Evolutionary conservation across 805 yeast species (phyloP), one percentile per base, ranked within the genome.

Genomic region (Clavispora carvajalis): DNA sequence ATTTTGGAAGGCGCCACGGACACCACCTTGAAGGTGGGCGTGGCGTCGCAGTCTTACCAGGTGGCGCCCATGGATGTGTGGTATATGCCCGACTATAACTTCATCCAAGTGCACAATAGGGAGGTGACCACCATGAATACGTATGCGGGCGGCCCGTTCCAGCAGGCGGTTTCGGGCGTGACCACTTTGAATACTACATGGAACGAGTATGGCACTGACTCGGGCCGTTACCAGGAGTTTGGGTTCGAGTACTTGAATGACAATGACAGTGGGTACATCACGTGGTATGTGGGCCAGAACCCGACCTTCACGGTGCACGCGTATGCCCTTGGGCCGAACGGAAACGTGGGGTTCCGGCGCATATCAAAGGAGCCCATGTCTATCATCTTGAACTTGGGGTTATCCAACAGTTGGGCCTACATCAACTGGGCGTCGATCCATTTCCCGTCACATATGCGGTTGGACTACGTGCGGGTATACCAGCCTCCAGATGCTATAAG

Each of bases 31-130:
- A 40, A 43, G 29, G 34, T 45, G 12, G 93, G 93, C 52, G 76
- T 82, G 33, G 96, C 90, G 1, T 87, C 97, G 4, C 99, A 91
- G 63, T 88, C 97, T 3, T 63, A 83, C 57, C 98, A 91, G 70
- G 67, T 88, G 47, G 98, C 97, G 13, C 98, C 98, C 8, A 79
- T 79, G 58, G 98, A 91, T 63, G 82, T 89, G 48, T 91, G 97
- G 97, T 91, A 86, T 59, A 74, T 76, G 57, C 96, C 96, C 5
- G 95, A 91, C 63, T 89, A 89, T 62, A 77, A 80, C 50, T 90
- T 74, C 55, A 60, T 89, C 39, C 90, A 81, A 57, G 68, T 91
- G 46, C 69, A 84, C 62, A 87, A 91, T 64, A 49, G 51, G 18
- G 66, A 85, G 0, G 67, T 83, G 33, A 85, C 96, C 1, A 59